These are phyloP conservation scores for Rhodotorula kratochvilovae DNA, from an alignment of 768 basidiomycete genomes.

Conservation along the genomic window DNA sequence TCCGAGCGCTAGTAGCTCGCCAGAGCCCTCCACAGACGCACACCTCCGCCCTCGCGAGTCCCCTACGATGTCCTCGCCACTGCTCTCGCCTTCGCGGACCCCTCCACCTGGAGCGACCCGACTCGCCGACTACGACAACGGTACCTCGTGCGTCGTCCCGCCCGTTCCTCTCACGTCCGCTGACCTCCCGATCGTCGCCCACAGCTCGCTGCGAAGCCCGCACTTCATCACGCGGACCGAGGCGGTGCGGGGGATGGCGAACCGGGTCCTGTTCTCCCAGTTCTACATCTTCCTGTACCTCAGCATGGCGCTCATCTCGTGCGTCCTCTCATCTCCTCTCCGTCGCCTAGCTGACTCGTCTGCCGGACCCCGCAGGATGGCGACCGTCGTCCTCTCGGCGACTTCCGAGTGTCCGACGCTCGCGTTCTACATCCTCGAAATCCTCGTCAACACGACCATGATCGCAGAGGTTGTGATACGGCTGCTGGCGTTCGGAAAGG, in stretches of 20 bases:
- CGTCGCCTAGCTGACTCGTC: no score
- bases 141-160: neutral
- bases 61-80: neutral
- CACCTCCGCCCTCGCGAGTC: no score
- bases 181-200: no score
- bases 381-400: constrained; percentile 77
- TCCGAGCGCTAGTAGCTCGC: no score
- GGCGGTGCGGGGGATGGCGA: constrained; percentile 62
- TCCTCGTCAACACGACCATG: constrained; percentile 82
- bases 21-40: no score
- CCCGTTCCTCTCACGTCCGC: no score
- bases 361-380: constrained; percentile 52
- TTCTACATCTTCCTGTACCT: constrained; percentile 1
- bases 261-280: constrained; percentile 77
- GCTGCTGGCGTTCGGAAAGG: constrained; percentile 86
- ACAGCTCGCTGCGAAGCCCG: neutral
- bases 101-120: neutral
- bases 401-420: constrained; percentile 77
- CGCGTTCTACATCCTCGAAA: constrained; percentile 82
- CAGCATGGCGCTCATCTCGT: constrained; percentile 10
- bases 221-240: constrained; percentile 8
- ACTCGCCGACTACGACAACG: neutral
- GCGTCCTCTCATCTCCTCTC: constrained; percentile 57
- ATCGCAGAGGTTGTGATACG: constrained; percentile 88
- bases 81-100: neutral